phyloP scores from a whole-genome alignment of 352 stramenopile species.

The Globisporangium nagaii region DNA sequence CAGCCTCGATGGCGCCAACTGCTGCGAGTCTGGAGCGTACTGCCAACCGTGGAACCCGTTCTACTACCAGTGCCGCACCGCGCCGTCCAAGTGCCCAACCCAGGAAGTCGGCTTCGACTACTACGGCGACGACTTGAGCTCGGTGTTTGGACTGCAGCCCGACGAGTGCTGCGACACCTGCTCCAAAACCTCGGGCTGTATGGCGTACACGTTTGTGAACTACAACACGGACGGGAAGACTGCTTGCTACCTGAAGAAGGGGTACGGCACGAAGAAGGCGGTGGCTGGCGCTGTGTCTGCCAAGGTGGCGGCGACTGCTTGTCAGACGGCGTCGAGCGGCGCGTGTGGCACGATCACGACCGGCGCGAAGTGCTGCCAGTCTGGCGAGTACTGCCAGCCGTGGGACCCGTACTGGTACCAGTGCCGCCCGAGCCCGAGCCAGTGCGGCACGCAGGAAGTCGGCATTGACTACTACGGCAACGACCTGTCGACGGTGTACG shows the following conservation, averaged over 20 bases:
- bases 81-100: slow-evolving; percentile 2
- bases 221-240: neutral
- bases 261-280: neutral
- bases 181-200: neutral
- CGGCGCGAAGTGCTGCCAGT: neutral
- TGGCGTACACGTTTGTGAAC: slow-evolving; percentile 9
- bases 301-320: no score
- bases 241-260: slow-evolving; percentile 1
- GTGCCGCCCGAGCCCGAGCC: neutral
- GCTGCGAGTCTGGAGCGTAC: slow-evolving; percentile 3
- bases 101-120: slow-evolving; percentile 1
- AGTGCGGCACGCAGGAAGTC: neutral
- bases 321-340: no score
- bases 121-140: slow-evolving; percentile 5
- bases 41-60: slow-evolving; percentile 5
- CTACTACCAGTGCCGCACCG: slow-evolving; percentile 1
- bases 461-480: slow-evolving; percentile 8
- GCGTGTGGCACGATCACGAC: no score
- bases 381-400: slow-evolving; percentile 7
- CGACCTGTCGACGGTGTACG: slow-evolving; percentile 4
- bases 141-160: slow-evolving; percentile 2
- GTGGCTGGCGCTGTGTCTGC: no score
- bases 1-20: neutral
- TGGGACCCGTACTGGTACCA: slow-evolving; percentile 9
- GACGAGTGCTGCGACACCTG: slow-evolving; percentile 7